Percentiles rank a stretch among this genome's conserved stretches.
phyloP scores from a whole-genome alignment of 2,329 filamentous ascomycete genomes.

The Plectosphaerella plurivora region DNA sequence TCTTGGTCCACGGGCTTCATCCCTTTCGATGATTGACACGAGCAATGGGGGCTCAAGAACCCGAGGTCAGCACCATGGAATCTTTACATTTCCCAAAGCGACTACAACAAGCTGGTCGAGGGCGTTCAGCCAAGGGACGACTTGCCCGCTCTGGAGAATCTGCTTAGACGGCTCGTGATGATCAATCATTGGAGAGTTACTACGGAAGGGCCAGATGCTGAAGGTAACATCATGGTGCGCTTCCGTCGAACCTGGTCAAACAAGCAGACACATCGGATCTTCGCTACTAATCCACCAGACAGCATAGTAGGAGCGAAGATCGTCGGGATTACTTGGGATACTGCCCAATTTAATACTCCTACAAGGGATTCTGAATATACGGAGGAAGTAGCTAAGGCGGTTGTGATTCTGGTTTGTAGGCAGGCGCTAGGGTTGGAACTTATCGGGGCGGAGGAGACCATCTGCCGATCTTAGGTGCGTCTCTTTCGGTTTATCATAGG shows the following conservation, averaged over 20 bases:
- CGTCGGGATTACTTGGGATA: slow-evolving; percentile 2
- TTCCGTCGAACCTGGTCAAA: slow-evolving; percentile 3
- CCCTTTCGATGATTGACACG: too few relatives aligned
- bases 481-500: too few relatives aligned
- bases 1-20: too few relatives aligned
- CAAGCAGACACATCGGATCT: background rate
- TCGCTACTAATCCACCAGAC: background rate
- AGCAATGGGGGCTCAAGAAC: too few relatives aligned
- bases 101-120: background rate
- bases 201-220: slow-evolving; percentile 1
- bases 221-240: background rate
- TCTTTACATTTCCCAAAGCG: background rate
- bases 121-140: slow-evolving; percentile 5
- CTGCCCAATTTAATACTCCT: background rate
- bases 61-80: slow-evolving; percentile 1
- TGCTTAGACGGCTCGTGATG: too few relatives aligned
- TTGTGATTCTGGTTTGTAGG: background rate
- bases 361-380: too few relatives aligned
- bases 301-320: background rate
- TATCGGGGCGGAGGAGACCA: too few relatives aligned
- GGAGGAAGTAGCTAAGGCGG: slow-evolving; percentile 3
- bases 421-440: too few relatives aligned
- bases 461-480: too few relatives aligned
- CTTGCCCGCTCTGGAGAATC: too few relatives aligned
- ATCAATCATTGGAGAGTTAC: slow-evolving; percentile 4